Evolutionary conservation across 768 basidiomycete species (phyloP).

Genomic region (Phylloporus rhodoxanthus): DNA sequence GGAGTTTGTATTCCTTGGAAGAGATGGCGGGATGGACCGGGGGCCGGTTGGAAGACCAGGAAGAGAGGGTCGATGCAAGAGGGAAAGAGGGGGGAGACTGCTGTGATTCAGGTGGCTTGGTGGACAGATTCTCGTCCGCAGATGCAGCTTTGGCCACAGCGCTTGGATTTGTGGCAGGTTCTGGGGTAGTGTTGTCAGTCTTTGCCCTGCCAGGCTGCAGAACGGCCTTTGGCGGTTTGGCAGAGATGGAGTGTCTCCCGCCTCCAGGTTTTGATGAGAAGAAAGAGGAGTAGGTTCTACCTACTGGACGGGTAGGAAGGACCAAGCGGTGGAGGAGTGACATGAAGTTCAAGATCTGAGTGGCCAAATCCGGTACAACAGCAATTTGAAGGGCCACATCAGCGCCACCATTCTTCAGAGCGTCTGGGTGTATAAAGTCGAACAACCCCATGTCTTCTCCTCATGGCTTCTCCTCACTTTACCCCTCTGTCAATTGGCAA

Average conservation of each 20-base stretch:
- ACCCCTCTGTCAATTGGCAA: neutral
- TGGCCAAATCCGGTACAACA: neutral
- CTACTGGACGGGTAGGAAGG: slow-evolving; percentile 40
- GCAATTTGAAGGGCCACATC: slow-evolving; percentile 1
- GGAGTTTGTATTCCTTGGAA: slow-evolving; percentile 68
- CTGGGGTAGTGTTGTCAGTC: slow-evolving; percentile 36
- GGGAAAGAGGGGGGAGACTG: slow-evolving; percentile 12
- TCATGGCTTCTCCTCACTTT: slow-evolving; percentile 7
- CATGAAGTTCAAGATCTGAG: slow-evolving; percentile 39
- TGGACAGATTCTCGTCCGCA: slow-evolving; percentile 26
- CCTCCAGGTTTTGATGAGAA: slow-evolving; percentile 78
- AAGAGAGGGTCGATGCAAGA: slow-evolving; percentile 7
- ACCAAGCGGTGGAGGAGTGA: slow-evolving; percentile 48
- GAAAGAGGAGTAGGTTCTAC: slow-evolving; percentile 68
- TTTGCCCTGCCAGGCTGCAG: slow-evolving; percentile 36
- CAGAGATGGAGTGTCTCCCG: slow-evolving; percentile 64
- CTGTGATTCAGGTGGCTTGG: slow-evolving; percentile 21
- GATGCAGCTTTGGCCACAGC: slow-evolving; percentile 12
- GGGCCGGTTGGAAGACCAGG: slow-evolving; percentile 5
- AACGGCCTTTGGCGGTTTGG: slow-evolving; percentile 55
- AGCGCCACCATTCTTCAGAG: neutral
- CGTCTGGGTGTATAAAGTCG: neutral
- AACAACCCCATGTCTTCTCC: neutral
- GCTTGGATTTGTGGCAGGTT: slow-evolving; percentile 11
- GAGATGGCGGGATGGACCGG: slow-evolving; percentile 51